Evolutionary conservation across 331 rosid genomes (phyloP).

Genomic region (Malus hybrid): DNA sequence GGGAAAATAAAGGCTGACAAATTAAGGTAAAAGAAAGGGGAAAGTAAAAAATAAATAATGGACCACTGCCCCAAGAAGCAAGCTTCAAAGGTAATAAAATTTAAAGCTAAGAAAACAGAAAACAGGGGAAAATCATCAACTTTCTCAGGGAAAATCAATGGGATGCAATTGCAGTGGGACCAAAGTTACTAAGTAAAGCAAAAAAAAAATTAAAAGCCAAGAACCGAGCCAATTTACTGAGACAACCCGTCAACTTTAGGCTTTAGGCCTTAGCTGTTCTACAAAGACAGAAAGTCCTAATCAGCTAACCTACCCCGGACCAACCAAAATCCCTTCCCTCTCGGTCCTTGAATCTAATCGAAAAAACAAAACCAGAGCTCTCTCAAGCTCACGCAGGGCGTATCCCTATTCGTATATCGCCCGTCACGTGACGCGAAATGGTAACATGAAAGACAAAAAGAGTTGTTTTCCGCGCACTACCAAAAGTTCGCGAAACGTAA

Average conservation of each 20-base stretch:
- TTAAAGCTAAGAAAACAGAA: background rate
- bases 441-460: background rate
- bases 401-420: background rate
- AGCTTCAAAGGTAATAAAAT: background rate
- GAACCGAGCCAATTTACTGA: background rate
- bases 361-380: conserved; percentile 1
- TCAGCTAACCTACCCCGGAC: conserved; percentile 11
- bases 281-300: conserved; percentile 3
- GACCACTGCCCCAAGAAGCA: background rate
- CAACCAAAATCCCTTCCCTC: conserved; percentile 3
- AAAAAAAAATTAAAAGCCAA: background rate
- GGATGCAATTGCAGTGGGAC: background rate
- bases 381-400: background rate
- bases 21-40: background rate
- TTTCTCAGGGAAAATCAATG: background rate
- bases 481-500: no score
- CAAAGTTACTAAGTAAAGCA: background rate
- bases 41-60: background rate
- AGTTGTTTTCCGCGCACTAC: background rate
- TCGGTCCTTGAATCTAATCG: conserved; percentile 3
- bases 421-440: conserved; percentile 14
- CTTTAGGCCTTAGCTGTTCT: conserved; percentile 7
- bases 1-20: background rate
- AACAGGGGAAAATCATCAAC: background rate
- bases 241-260: conserved; percentile 13